Evolutionary conservation across 768 basidiomycete species (phyloP), one percentile per base, ranked within the genome.

Genomic region (Coprinellus aureogranulatus): DNA sequence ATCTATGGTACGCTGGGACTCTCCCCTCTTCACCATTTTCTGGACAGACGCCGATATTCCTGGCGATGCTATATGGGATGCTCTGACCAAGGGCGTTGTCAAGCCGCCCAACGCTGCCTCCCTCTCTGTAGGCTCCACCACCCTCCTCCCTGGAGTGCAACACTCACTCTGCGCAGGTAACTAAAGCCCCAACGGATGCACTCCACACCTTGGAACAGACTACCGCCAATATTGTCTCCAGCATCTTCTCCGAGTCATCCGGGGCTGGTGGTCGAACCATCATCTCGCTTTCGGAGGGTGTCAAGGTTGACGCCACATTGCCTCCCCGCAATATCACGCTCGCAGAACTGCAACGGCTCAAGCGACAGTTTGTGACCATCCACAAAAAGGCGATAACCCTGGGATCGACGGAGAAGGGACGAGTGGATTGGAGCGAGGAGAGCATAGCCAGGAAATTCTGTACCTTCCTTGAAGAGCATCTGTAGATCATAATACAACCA

Each of bases 1-100:
- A 0, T 95, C 94, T 3, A 95, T 95, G 89, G 95, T 92, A n/a
- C 85, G 96, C 49, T 99, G 96, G 96, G 96, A 99, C 70, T 91
- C 96, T 0, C 96, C 97, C 0, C 80, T 98, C 41, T 91, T 97
- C 69, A 93, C 91, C 1, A 74, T 97, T 1, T 73, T 86, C 3
- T 92, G 88, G 83, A 80, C 82, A 27, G 92, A 94, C 59, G 76
- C 83, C 16, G 76, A 78, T 27, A 69, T 88, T 9, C 88, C 90
- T 3, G 78, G 77, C 14, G 78, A 85, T 8, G 81, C 82, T 16
- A 89, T 99, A 23, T 97, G 90, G 88, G 79, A 85, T 16, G 87
- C 91, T 0, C 73, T 95, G 34, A 92, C 87, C 3, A 87, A 81
- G 57, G 92, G 92, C 2, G 77, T 76, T 56, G 79, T 96, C 61